phyloP scores from a whole-genome alignment of 805 yeast species.

The Debaryomyces prosopidis region DNA sequence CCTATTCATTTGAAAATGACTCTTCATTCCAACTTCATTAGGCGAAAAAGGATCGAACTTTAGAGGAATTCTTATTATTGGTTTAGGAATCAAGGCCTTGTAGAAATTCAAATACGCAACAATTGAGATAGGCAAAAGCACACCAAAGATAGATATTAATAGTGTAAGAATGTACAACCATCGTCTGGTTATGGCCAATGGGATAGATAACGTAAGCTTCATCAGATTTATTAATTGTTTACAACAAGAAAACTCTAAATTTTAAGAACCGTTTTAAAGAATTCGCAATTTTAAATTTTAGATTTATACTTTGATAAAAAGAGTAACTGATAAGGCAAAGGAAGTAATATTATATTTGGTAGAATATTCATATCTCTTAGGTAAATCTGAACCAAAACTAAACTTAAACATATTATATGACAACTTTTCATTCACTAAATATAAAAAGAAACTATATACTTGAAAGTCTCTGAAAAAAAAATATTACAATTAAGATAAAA shows the following conservation, averaged over 20 bases:
- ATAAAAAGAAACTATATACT: background rate
- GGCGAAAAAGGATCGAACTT: conserved; percentile 1
- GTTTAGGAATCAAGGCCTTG: conserved; percentile 30
- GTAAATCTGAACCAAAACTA: too few relatives aligned
- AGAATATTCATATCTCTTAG: too few relatives aligned
- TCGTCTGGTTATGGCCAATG: conserved; percentile 20
- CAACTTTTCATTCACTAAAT: background rate
- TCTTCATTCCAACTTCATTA: background rate
- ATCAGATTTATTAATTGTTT: background rate
- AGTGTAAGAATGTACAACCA: conserved; percentile 23
- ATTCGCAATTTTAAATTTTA: too few relatives aligned
- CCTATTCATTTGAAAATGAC: background rate
- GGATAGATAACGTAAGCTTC: conserved; percentile 9
- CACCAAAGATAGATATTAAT: conserved; percentile 19
- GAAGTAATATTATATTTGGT: too few relatives aligned
- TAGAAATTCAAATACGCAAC: conserved; percentile 38
- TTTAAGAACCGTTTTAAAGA: too few relatives aligned
- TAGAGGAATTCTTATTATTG: conserved; percentile 16
- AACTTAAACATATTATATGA: too few relatives aligned
- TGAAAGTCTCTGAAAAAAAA: background rate
- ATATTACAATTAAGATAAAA: background rate
- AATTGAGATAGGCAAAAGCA: conserved; percentile 36
- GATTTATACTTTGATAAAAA: too few relatives aligned
- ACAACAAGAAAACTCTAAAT: too few relatives aligned
- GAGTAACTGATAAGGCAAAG: too few relatives aligned